Conservation (phyloP, 345 rosid species). For the Abelmoschus esculentus region DNA sequence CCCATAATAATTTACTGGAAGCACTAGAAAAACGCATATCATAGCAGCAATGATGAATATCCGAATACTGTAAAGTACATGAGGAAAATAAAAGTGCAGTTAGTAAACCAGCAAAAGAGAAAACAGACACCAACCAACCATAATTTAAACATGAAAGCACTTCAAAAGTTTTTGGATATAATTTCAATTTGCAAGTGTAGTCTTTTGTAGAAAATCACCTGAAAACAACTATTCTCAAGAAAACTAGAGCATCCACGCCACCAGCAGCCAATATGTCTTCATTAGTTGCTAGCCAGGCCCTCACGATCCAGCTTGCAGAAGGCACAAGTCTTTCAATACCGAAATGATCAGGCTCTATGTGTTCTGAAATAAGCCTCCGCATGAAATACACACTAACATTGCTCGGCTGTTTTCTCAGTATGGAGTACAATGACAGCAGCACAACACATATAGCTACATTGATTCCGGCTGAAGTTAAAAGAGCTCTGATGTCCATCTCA, state of each 20-base stretch:
- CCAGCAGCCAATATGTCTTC: slow-evolving; percentile 62
- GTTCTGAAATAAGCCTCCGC: slow-evolving; percentile 42
- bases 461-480: slow-evolving; percentile 84
- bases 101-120: slow-evolving; percentile 12
- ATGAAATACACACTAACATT: slow-evolving; percentile 66
- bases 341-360: slow-evolving; percentile 30
- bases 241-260: slow-evolving; percentile 82
- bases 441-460: slow-evolving; percentile 57
- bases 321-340: slow-evolving; percentile 76
- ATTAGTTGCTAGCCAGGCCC: slow-evolving; percentile 83
- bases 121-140: slow-evolving; percentile 4
- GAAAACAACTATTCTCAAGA: slow-evolving; percentile 67
- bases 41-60: slow-evolving; percentile 63
- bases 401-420: slow-evolving; percentile 73
- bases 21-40: slow-evolving; percentile 58
- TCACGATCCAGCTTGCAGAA: slow-evolving; percentile 79
- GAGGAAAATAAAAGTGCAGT: slow-evolving; percentile 12
- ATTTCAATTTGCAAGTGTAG: neutral
- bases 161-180: neutral
- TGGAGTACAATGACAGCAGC: slow-evolving; percentile 61
- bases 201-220: slow-evolving; percentile 33
- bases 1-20: slow-evolving; percentile 86
- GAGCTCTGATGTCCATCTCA: slow-evolving; percentile 60
- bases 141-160: slow-evolving; percentile 1
- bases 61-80: slow-evolving; percentile 57